Evolutionary conservation across 108 stramenopile genomes (phyloP), one percentile per base, ranked within the genome.

Genomic region (Stephanodiscus minutulus): DNA sequence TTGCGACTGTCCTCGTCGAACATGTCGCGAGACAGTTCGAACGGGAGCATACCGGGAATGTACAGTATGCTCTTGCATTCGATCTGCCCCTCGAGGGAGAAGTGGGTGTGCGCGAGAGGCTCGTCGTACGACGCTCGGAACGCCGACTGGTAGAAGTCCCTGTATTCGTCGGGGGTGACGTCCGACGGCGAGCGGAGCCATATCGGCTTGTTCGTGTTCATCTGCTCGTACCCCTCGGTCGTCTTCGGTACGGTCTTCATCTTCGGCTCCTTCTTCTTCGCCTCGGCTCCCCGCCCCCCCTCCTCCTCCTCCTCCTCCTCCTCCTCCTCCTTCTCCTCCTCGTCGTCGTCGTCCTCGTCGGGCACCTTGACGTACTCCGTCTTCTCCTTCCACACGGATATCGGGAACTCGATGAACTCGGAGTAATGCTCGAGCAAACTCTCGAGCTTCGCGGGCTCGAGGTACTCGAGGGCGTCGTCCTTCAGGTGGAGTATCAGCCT

Each of bases 401-500:
- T 97, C 37, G 98, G 98, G 72, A 98, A 99, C 35, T 95, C 87
- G 52, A 99, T 87, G 83, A 98, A 99, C 82, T 98, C 97, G 1
- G 91, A 93, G 79, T 99, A 98, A 39, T 91, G 87, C 37, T 88
- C 64, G 28, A 96, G 64, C 22, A 96, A 72, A 59, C 91, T 91
- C 52, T 93, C 86, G 37, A 96, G 75, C 54, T 90, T 93, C 56
- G 80, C 46, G 0, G 90, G 55, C 47, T 96, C 90, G 68, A 91
- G 54, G 68, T 91, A 96, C 49, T 92, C 86, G 24, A 87, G 67
- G 3, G 89, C 83, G 72, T 93, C 92, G 44, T 96, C 93, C 80
- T 95, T 96, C 61, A 98, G 75, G 55, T 98, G 89, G 21, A 96
- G 54, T 61, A 93, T 88, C 52, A 98, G 69, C 20, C 88, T 84